phyloP scores from a whole-genome alignment of 306 rosid genomes.

The Begonia peltatifolia region DNA sequence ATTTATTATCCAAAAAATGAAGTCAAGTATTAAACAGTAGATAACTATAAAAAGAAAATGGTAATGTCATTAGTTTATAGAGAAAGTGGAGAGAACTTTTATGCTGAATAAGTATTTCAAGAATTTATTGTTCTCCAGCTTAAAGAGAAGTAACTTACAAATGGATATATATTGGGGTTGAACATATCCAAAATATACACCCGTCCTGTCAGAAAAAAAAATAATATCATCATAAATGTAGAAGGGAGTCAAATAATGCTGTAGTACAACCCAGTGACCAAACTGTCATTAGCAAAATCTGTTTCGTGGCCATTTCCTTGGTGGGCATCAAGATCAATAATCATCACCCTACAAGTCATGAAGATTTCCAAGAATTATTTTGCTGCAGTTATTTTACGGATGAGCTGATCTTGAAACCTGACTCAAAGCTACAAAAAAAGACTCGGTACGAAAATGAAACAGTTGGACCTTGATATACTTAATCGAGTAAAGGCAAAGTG shows the following conservation, averaged over 20 bases:
- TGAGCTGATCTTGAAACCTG: too few relatives aligned
- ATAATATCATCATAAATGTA: constrained; percentile 10
- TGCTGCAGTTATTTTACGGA: too few relatives aligned
- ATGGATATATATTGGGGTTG: constrained; percentile 88
- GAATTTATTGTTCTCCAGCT: background rate
- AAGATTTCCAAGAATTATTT: too few relatives aligned
- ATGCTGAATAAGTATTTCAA: background rate
- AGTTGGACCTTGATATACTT: constrained; percentile 60
- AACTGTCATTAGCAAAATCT: constrained; percentile 68
- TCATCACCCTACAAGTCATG: constrained; percentile 56
- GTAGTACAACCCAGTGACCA: constrained; percentile 19
- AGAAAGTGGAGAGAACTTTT: background rate
- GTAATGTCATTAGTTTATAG: background rate
- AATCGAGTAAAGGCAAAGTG: constrained; percentile 61
- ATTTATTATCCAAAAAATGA: too few relatives aligned
- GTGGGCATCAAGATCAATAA: constrained; percentile 96
- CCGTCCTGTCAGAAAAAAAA: constrained; percentile 41
- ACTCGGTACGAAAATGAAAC: background rate
- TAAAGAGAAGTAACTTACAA: constrained; percentile 29
- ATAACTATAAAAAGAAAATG: background rate
- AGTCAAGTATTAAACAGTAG: too few relatives aligned
- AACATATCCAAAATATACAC: constrained; percentile 81
- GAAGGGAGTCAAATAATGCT: constrained; percentile 15
- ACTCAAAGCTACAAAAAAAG: too few relatives aligned
- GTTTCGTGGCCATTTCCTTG: constrained; percentile 95